A percentile compares a stretch with the other conserved stretches of the same genome.
Evolutionary conservation across 1,284 basidiomycete genomes (phyloP).

Genomic region (Moesziomyces globuligerus): DNA sequence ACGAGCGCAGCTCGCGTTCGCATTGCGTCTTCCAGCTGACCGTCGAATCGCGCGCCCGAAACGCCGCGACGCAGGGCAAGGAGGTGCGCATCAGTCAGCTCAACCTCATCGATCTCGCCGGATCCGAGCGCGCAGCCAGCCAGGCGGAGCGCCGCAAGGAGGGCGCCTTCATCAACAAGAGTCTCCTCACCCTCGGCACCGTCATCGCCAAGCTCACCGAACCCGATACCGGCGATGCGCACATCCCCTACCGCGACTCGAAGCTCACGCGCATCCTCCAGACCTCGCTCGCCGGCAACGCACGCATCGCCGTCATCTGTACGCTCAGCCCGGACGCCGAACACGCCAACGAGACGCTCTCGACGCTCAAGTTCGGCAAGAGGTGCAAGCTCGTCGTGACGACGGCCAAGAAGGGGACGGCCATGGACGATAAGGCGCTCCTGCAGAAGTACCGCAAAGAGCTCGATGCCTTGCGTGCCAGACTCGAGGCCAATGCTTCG

Average conservation of each 20-base stretch:
- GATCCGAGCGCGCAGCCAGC: slow-evolving; percentile 72
- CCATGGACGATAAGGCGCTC: slow-evolving; percentile 66
- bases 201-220: slow-evolving; percentile 73
- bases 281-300: slow-evolving; percentile 72
- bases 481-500: slow-evolving; percentile 37
- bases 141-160: slow-evolving; percentile 72
- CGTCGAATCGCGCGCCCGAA: slow-evolving; percentile 53
- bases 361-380: slow-evolving; percentile 73
- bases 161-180: slow-evolving; percentile 67
- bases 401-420: slow-evolving; percentile 71
- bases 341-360: slow-evolving; percentile 72
- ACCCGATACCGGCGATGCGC: slow-evolving; percentile 48
- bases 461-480: slow-evolving; percentile 56
- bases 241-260: slow-evolving; percentile 73
- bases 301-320: slow-evolving; percentile 72
- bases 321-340: slow-evolving; percentile 70
- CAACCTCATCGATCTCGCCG: slow-evolving; percentile 73
- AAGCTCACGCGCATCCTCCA: slow-evolving; percentile 72
- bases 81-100: slow-evolving; percentile 66
- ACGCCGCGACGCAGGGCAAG: slow-evolving; percentile 8
- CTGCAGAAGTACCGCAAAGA: slow-evolving; percentile 61
- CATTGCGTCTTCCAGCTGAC: slow-evolving; percentile 78
- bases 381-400: slow-evolving; percentile 72
- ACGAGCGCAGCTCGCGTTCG: slow-evolving; percentile 90
- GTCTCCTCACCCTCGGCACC: slow-evolving; percentile 70